Base-by-base conservation (phyloP, 768 basidiomycete genomes). In the Cyclocybe aegerita region DNA sequence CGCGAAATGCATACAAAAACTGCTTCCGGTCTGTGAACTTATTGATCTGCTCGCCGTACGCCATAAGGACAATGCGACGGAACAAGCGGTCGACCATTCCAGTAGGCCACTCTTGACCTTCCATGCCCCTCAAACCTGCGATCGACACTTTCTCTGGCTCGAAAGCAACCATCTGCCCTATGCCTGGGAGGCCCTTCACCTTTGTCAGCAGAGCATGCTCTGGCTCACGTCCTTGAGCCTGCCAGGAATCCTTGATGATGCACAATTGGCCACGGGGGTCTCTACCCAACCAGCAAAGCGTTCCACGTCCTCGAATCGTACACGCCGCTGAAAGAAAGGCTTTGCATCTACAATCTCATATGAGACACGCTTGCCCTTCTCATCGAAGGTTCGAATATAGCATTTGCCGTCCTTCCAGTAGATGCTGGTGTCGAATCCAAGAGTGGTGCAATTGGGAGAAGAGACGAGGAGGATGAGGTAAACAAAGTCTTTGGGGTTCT, bases 241-340 rank as follows among this genome's bases (percentile, higher is more conserved):
- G 43, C 60, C 60, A 60, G 6, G 53, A 33, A 37, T 63, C 61
- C 39, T 62, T 61, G 44, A 65, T 39, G 14, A 55, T 31, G 7
- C 43, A 43, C 0, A 29, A 5, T 7, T 49, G 32, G 1, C 39
- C 45, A 15, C 35, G 15, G 9, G 11, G 12, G 29, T 57, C 48
- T 7, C 32, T 12, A 4, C 44, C 60, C n/a, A n/a, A 15, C 58
- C 60, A 63, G 17, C 61, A 61, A 11, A 34, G 40, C 2, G 64
- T 60, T 5, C 60, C 61, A 2, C 60, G 56, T 11, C 60, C 57
- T 1, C 50, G 49, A 31, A 63, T 57, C 7, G 57, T 39, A 4
- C n/a, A n/a, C 46, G 54, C 5, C 54, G 36, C 5, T 33, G 39
- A 23, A 59, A 62, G 6, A 59, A 4, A 7, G 63, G 61, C 7